phyloP scores from a whole-genome alignment of 225 moss, liverwort and hornwort genomes.

The Pseudoscleropodium purum region DNA sequence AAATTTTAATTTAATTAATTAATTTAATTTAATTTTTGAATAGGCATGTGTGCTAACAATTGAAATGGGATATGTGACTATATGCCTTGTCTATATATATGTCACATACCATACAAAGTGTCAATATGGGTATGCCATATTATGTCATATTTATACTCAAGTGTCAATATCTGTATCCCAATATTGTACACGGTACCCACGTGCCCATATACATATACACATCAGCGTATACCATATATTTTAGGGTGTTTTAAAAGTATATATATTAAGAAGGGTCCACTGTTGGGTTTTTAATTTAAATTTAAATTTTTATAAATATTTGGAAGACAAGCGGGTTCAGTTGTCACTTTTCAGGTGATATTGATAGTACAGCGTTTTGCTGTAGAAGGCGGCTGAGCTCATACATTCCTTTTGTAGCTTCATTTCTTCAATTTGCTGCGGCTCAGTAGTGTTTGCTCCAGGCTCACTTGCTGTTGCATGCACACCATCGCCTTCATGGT shows the following conservation, averaged over 20 bases:
- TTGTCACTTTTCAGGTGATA: neutral
- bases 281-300: neutral
- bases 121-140: too few species aligned
- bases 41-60: too few species aligned
- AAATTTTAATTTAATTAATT: too few species aligned
- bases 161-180: neutral
- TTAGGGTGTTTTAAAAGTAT: rapidly evolving
- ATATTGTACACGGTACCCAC: rapidly evolving
- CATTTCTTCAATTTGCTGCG: neutral
- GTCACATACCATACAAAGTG: neutral
- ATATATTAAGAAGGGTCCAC: neutral
- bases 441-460: neutral
- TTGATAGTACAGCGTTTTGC: neutral
- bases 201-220: too few species aligned
- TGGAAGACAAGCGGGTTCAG: neutral
- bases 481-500: neutral
- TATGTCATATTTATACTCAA: neutral
- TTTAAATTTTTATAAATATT: neutral
- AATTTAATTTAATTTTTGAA: too few species aligned
- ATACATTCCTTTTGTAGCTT: neutral
- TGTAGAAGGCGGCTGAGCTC: neutral
- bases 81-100: neutral
- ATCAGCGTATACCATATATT: neutral
- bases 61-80: neutral
- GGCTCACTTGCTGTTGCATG: neutral